phyloP scores from a whole-genome alignment of 2,329 filamentous ascomycete genomes.

The Neonectria magnoliae region DNA sequence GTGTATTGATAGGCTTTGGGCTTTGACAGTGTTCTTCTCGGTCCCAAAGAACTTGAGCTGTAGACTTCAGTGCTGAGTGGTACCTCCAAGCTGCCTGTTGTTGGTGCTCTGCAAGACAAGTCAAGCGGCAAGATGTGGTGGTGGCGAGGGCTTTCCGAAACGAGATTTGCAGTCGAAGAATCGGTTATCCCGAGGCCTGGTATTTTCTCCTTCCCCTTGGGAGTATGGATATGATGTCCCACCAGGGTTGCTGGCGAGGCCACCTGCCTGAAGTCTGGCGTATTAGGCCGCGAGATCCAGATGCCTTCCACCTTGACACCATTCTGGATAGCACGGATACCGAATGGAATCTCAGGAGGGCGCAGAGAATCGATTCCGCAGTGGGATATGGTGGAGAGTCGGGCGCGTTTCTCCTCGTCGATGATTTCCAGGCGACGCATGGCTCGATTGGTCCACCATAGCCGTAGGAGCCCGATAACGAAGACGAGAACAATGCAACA shows the following conservation, averaged over 20 bases:
- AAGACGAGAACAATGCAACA: slow-evolving; percentile 78
- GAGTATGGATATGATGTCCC: slow-evolving; percentile 20
- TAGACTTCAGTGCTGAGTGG: not conserved
- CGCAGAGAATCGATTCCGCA: slow-evolving; percentile 57
- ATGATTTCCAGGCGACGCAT: slow-evolving; percentile 68
- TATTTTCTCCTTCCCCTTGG: slow-evolving; percentile 37
- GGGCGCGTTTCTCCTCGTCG: slow-evolving; percentile 71
- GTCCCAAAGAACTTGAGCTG: not conserved
- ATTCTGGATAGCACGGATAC: slow-evolving; percentile 83
- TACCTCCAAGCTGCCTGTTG: slow-evolving; percentile 5
- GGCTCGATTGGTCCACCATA: slow-evolving; percentile 68
- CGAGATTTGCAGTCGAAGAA: slow-evolving; percentile 2
- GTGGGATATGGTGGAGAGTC: slow-evolving; percentile 62
- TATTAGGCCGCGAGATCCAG: slow-evolving; percentile 70
- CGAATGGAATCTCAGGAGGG: slow-evolving; percentile 79
- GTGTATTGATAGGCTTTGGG: not conserved
- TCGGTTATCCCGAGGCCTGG: slow-evolving; percentile 17
- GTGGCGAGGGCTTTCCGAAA: not conserved
- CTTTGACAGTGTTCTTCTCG: not conserved
- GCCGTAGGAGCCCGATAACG: slow-evolving; percentile 71
- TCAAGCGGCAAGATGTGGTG: not conserved
- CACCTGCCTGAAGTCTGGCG: slow-evolving; percentile 45
- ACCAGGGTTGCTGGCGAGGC: slow-evolving; percentile 40
- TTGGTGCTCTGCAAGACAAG: slow-evolving; percentile 19
- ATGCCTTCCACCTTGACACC: slow-evolving; percentile 88